phyloP scores from a whole-genome alignment of 73 alveolate species.

The Urostyla sp. region DNA sequence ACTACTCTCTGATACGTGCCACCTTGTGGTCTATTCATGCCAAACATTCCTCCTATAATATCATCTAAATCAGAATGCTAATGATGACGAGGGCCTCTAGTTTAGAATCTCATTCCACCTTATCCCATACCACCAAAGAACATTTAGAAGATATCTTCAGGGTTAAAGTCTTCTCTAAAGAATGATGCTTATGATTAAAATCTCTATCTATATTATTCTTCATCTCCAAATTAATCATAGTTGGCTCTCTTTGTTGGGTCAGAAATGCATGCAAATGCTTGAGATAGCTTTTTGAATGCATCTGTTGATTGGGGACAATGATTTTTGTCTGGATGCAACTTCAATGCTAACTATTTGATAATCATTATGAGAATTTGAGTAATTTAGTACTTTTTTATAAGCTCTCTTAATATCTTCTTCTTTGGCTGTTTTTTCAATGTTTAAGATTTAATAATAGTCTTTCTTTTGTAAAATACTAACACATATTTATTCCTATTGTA shows the following conservation, averaged over 20 bases:
- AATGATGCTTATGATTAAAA: constrained; percentile 1
- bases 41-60: constrained; percentile 24
- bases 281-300: constrained; percentile 53
- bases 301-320: constrained; percentile 59
- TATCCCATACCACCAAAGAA: constrained; percentile 10
- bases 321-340: constrained; percentile 68
- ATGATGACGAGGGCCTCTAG: constrained; percentile 4
- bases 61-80: constrained; percentile 17
- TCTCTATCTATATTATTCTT: constrained; percentile 22
- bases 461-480: constrained; percentile 52
- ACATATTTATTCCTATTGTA: constrained; percentile 42
- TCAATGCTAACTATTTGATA: constrained; percentile 41
- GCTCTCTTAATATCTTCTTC: constrained; percentile 85
- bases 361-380: background rate
- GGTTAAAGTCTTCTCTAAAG: constrained; percentile 42
- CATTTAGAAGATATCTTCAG: constrained; percentile 34
- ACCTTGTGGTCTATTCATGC: background rate
- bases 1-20: background rate
- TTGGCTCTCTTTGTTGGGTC: constrained; percentile 38
- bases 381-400: constrained; percentile 66
- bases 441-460: constrained; percentile 85
- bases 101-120: background rate
- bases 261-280: constrained; percentile 59
- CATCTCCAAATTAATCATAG: constrained; percentile 51
- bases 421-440: constrained; percentile 80